These are phyloP conservation scores for Trypanosoma caninum DNA, from an alignment of 208 protist species.

Conservation along the genomic window DNA sequence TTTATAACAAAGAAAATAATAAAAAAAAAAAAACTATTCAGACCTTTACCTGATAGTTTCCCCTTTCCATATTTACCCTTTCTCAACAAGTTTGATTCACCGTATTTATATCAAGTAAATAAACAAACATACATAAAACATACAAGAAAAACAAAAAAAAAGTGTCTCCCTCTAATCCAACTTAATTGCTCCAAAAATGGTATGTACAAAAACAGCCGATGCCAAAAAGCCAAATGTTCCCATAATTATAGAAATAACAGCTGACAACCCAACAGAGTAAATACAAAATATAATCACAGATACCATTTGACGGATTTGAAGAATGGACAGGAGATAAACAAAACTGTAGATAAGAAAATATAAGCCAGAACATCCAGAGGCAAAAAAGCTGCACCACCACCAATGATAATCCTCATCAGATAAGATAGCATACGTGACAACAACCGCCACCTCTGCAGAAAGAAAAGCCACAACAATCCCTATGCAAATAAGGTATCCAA, in stretches of 20 bases:
- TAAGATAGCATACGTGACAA: conserved; percentile 97
- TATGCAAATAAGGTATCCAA: conserved; percentile 94
- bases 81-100: too few relatives aligned
- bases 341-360: conserved; percentile 94
- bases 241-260: conserved; percentile 49
- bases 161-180: conserved; percentile 28
- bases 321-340: conserved; percentile 81
- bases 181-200: conserved; percentile 73
- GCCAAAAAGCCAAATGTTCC: conserved; percentile 78
- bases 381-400: conserved; percentile 96
- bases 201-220: conserved; percentile 64
- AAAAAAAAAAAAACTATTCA: neutral
- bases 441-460: conserved; percentile 95
- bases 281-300: conserved; percentile 69
- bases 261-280: conserved; percentile 68
- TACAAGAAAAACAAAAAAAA: neutral
- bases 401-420: conserved; percentile 95
- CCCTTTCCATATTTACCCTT: too few relatives aligned
- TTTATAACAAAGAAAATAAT: neutral
- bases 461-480: conserved; percentile 91
- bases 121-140: neutral
- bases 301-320: conserved; percentile 59
- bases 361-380: conserved; percentile 63
- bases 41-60: too few relatives aligned
- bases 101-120: neutral